These are phyloP conservation scores for Craspedostauros australis DNA, from an alignment of 108 stramenopile species.

Conservation along the genomic window DNA sequence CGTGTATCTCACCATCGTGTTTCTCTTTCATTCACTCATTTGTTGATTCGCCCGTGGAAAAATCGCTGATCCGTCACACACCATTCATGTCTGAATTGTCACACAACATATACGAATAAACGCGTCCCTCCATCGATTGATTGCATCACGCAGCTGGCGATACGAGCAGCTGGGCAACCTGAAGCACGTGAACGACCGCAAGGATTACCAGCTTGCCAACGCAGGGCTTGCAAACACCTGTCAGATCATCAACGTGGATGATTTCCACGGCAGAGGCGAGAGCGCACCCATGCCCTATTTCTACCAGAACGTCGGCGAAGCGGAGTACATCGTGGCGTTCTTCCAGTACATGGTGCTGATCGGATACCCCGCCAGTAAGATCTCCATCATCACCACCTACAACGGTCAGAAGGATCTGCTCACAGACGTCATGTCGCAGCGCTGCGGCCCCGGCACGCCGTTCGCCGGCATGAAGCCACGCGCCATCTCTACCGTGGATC, in stretches of 20 bases:
- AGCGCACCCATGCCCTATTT: conserved; percentile 85
- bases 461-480: conserved; percentile 63
- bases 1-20: background rate
- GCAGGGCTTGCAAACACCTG: conserved; percentile 86
- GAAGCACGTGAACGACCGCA: conserved; percentile 47
- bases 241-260: conserved; percentile 90
- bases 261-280: conserved; percentile 89
- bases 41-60: too few species aligned
- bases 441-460: conserved; percentile 77
- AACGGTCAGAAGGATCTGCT: conserved; percentile 95
- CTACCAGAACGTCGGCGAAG: conserved; percentile 97
- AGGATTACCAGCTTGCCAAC: conserved; percentile 71
- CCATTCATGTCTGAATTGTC: too few species aligned
- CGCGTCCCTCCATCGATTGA: too few species aligned
- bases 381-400: conserved; percentile 96
- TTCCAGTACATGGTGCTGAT: conserved; percentile 98
- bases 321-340: conserved; percentile 94
- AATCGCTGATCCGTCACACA: too few species aligned
- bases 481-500: conserved; percentile 87
- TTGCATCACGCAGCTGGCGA: conserved; percentile 74
- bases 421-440: conserved; percentile 78
- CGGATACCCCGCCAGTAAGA: conserved; percentile 89
- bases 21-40: conserved; percentile 4
- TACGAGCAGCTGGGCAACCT: conserved; percentile 89
- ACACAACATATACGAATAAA: too few species aligned